Conservation (phyloP, 1,284 basidiomycete species). For the Ceratobasidium theobromae region DNA sequence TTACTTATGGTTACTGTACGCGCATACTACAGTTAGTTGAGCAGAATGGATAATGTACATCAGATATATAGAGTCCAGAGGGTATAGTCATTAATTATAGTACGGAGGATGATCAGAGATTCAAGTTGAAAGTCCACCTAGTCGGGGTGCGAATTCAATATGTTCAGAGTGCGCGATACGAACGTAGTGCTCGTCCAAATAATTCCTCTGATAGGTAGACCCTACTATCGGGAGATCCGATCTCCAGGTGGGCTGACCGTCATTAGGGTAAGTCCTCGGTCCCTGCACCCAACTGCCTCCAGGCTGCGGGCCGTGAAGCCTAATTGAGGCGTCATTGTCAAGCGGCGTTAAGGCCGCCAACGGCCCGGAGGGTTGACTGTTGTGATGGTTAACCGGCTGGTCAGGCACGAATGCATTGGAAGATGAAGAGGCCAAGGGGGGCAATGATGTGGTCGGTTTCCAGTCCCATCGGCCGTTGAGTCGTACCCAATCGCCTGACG, state of each 20-base stretch:
- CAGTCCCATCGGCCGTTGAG: slow-evolving; percentile 24
- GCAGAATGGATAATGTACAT: too few relatives aligned
- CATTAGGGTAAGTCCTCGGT: not conserved
- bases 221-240: slow-evolving; percentile 19
- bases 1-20: too few relatives aligned
- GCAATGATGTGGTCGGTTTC: slow-evolving; percentile 5
- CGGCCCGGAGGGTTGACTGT: too few relatives aligned
- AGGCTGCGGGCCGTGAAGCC: not conserved
- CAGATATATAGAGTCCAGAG: too few relatives aligned
- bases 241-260: not conserved
- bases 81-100: too few relatives aligned
- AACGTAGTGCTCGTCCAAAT: slow-evolving; percentile 24
- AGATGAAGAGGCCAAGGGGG: not conserved
- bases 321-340: not conserved
- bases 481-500: slow-evolving; percentile 23
- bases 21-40: too few relatives aligned
- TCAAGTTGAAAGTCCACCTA: not conserved
- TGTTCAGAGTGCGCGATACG: slow-evolving; percentile 1
- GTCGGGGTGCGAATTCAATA: slow-evolving; percentile 2
- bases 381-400: too few relatives aligned
- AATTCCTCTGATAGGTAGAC: slow-evolving; percentile 24
- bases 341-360: not conserved
- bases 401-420: not conserved
- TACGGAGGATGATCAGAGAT: too few relatives aligned
- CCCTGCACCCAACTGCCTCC: slow-evolving; percentile 22